These are phyloP conservation scores for Naematelia aurantialba DNA, from an alignment of 768 basidiomycete genomes.

Conservation along the genomic window DNA sequence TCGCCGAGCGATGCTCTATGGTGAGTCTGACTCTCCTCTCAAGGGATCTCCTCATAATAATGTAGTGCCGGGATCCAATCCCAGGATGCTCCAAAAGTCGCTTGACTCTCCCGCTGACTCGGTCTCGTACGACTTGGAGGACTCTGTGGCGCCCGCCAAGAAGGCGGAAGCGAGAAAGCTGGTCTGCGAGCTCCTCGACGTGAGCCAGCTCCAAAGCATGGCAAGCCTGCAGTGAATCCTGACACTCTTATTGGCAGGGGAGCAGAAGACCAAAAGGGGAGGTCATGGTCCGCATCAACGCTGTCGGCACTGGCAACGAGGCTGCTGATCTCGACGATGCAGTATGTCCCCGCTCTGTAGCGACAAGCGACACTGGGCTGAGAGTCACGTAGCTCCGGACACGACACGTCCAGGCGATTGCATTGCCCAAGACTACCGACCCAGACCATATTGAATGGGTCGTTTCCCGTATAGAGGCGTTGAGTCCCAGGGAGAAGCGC, in stretches of 20 bases:
- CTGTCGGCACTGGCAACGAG: constrained; percentile 37
- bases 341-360: constrained; percentile 16
- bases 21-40: constrained; percentile 8
- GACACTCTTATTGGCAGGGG: no score
- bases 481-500: constrained; percentile 26
- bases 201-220: constrained; percentile 5
- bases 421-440: constrained; percentile 80
- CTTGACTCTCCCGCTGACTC: constrained; percentile 63
- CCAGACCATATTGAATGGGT: constrained; percentile 63
- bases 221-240: no score
- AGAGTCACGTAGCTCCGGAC: constrained; percentile 57
- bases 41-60: neutral
- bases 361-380: neutral
- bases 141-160: constrained; percentile 66
- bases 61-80: constrained; percentile 72
- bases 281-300: constrained; percentile 48
- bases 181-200: constrained; percentile 59
- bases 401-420: constrained; percentile 60
- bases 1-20: constrained; percentile 36
- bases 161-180: constrained; percentile 59
- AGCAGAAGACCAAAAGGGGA: constrained; percentile 26
- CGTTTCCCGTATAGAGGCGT: constrained; percentile 54
- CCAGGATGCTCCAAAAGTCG: constrained; percentile 77
- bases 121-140: constrained; percentile 84
- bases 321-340: constrained; percentile 40